A percentile compares a stretch with the other conserved stretches of the same genome.
phyloP scores from a whole-genome alignment of 2,329 filamentous ascomycete species.

The Pseudogymnoascus sp. region DNA sequence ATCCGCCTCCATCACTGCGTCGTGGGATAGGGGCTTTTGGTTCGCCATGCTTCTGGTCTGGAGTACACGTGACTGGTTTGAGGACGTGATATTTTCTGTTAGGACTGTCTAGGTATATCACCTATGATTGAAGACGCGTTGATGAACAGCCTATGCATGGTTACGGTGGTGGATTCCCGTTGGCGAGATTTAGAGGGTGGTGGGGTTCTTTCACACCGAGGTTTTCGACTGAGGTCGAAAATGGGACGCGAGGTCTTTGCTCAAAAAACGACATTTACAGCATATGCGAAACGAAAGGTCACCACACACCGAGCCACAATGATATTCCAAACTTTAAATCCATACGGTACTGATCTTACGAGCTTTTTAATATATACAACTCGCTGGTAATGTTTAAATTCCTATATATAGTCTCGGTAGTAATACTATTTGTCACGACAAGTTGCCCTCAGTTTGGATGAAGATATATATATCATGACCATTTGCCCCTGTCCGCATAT shows the following conservation, averaged over 20 bases:
- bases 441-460: not conserved
- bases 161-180: not conserved
- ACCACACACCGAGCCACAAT: not conserved
- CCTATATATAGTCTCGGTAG: not conserved
- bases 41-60: not conserved
- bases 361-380: not conserved
- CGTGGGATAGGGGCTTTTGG: not conserved
- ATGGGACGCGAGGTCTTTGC: not conserved
- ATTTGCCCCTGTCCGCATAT: slow-evolving; percentile 2
- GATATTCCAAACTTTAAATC: not conserved
- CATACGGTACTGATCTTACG: not conserved
- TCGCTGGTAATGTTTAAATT: not conserved
- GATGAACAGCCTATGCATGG: not conserved
- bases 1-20: not conserved
- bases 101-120: not conserved
- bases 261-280: not conserved
- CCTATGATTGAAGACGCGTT: not conserved
- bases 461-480: slow-evolving; percentile 8
- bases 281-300: not conserved
- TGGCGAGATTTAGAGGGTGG: not conserved
- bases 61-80: not conserved
- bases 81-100: not conserved
- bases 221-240: no score
- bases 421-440: not conserved
- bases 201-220: no score